Base-by-base conservation (phyloP, 2,329 filamentous ascomycete genomes). In the Geosmithia putterillii region DNA sequence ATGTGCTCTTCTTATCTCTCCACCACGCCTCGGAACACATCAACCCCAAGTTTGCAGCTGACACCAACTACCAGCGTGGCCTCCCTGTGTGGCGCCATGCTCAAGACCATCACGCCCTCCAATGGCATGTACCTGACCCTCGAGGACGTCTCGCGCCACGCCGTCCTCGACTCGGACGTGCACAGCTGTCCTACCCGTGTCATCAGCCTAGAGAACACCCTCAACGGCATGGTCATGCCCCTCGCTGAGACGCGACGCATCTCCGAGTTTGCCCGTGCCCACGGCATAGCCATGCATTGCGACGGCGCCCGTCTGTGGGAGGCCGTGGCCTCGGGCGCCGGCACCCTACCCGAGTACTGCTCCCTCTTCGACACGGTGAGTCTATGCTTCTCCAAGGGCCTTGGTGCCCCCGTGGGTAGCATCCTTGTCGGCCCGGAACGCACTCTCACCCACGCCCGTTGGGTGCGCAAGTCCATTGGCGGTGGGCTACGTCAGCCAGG, bases 241-340 rank as follows among this genome's bases (percentile, higher is more conserved):
- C 69, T 94, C 1, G 62, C 64, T 2, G 87, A 94, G 58, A 73
- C 79, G 9, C 70, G 67, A 46, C 70, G 73, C 38, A 94, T 95
- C 53, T 70, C 77, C 0, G 67, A 67, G 1, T 95, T 84, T 69
- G 86, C 81, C 1, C 71, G 70, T 57, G 47, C 70, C 55, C 52
- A 85, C 48, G 69, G 64, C 19, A 79, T 92, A 46, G 73, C 75
- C 46, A 68, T 89, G 54, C 86, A 94, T 59, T 66, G 86, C 48
- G 86, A 94, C 53, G 86, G 86, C 14, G 86, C 86, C 3, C 69
- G 86, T 10, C 63, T 94, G 14, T 94, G 86, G 85, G 84, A 94
- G 57, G 86, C 83, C 12, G 82, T 84, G 1, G 81, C 74, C 3
- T 74, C 83, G 0, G 82, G 79, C 1, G 80, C 80, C 0, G 83